phyloP scores from a whole-genome alignment of 805 yeast species.

The Geotrichum ghanense region DNA sequence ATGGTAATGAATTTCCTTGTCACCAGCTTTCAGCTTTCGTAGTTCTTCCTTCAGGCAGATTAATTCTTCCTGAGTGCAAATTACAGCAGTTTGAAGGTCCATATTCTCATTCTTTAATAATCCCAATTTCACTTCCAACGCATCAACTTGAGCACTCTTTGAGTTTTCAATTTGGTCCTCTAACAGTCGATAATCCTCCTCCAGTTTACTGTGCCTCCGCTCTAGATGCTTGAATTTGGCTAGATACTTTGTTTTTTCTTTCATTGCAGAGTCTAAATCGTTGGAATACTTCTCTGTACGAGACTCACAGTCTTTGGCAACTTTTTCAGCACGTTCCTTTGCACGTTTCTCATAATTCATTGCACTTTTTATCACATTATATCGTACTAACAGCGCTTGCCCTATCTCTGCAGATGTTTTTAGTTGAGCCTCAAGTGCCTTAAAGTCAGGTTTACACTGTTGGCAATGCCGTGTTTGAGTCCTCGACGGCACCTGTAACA shows the following conservation, averaged over 20 bases:
- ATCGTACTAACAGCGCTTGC: conserved; percentile 11
- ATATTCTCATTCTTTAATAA: not conserved
- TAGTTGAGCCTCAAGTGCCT: conserved; percentile 10
- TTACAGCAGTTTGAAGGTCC: not conserved
- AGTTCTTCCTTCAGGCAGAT: not conserved
- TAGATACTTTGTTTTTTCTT: not conserved
- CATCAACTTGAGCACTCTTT: not conserved
- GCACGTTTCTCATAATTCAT: conserved; percentile 1
- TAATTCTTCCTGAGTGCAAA: not conserved
- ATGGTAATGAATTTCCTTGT: not conserved
- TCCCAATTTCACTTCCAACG: not conserved
- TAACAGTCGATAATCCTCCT: not conserved
- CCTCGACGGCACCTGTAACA: not conserved
- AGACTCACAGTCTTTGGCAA: not conserved
- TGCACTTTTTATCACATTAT: conserved; percentile 2
- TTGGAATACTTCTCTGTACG: not conserved
- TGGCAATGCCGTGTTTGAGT: not conserved
- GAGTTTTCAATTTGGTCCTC: not conserved
- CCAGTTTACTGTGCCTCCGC: not conserved
- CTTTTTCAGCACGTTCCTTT: not conserved
- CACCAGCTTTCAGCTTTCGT: not conserved
- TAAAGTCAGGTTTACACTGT: conserved; percentile 2
- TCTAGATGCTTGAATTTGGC: not conserved
- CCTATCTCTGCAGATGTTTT: conserved; percentile 15
- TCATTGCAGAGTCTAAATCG: not conserved